Evolutionary conservation across 345 rosid genomes (phyloP), one percentile per base, ranked within the genome.

Genomic region (Eucalyptus cladocalyx): DNA sequence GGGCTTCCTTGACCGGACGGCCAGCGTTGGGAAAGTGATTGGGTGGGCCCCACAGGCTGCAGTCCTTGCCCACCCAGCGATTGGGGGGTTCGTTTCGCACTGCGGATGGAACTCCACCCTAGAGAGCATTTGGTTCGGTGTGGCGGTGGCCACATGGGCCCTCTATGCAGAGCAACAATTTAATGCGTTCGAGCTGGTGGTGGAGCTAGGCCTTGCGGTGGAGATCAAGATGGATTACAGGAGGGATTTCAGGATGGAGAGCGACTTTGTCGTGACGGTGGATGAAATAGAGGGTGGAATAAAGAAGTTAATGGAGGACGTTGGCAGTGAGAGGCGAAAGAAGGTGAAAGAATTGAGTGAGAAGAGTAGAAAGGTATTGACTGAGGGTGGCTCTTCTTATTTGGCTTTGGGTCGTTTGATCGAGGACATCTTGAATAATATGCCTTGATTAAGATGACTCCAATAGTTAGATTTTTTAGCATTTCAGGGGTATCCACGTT

Each of bases 51-150:
- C 96, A 32, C 91, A 90, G 21, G 86, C 40, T 6, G 58, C 43
- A 11, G 62, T 89, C 3, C 80, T 89, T 26, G 91, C 87, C n/a
- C 80, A 69, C 23, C 80, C 40, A 1, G 80, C 80, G 40, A 32
- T 67, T 32, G 80, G 40, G 80, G 80, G 80, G 0, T 67, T 67
- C 80, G 21, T 32, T 18, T 67, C 80, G 21, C 80, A 67, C 80
- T 67, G 80, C 1, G 80, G 80, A 7, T 93, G 96, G 96, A 94
- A 95, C 83, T 95, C 97, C 3, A 91, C 53, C 1, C 32, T 95
- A 6, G 96, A 95, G 90, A 93, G 94, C 40, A 62, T 95, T 19
- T 94, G 96, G 97, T 92, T 91, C 30, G 96, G 94, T 5, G 94
- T 94, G 49, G 97, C 95, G 2, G 87, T 90, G 2, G 94, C 95